These are phyloP conservation scores for Lolium multiflorum DNA, from an alignment of 176 grass and related monocot genomes.

Conservation along the genomic window DNA sequence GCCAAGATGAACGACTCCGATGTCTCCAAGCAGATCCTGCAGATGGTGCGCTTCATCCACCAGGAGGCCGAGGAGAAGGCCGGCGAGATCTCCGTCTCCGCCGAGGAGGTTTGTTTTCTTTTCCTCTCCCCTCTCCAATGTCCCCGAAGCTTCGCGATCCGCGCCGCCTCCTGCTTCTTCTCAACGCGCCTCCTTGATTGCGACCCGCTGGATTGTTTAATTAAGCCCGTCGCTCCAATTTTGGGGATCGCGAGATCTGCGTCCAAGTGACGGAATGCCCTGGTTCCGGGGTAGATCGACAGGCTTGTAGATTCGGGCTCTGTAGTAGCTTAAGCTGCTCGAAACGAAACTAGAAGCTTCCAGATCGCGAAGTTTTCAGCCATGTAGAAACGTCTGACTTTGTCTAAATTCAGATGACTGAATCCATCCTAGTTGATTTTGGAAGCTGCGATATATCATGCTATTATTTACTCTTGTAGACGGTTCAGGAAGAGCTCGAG, in stretches of 20 bases:
- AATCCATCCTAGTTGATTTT: background rate
- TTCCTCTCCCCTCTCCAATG: background rate
- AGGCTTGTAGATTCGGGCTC: background rate
- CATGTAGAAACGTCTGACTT: background rate
- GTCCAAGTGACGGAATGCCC: background rate
- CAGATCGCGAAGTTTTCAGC: constrained; percentile 17
- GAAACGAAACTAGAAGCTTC: constrained; percentile 1
- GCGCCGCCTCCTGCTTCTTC: background rate
- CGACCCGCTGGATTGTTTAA: background rate
- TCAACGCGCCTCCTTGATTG: background rate
- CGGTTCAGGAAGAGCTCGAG: background rate
- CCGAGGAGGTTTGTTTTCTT: constrained; percentile 73
- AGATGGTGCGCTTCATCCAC: constrained; percentile 99
- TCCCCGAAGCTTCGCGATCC: constrained; percentile 26
- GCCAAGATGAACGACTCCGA: constrained; percentile 95
- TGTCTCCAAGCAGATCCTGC: constrained; percentile 98
- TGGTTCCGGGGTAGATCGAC: constrained; percentile 15
- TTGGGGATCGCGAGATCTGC: constrained; percentile 18
- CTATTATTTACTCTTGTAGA: background rate
- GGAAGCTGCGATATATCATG: background rate
- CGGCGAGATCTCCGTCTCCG: constrained; percentile 97
- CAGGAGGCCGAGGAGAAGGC: constrained; percentile 99
- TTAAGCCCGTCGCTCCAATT: background rate
- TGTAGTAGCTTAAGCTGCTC: background rate
- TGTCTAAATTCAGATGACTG: background rate